Evolutionary conservation across 306 rosid species (phyloP), one percentile per base, ranked within the genome.

Genomic region (Aeschynomene evenia): DNA sequence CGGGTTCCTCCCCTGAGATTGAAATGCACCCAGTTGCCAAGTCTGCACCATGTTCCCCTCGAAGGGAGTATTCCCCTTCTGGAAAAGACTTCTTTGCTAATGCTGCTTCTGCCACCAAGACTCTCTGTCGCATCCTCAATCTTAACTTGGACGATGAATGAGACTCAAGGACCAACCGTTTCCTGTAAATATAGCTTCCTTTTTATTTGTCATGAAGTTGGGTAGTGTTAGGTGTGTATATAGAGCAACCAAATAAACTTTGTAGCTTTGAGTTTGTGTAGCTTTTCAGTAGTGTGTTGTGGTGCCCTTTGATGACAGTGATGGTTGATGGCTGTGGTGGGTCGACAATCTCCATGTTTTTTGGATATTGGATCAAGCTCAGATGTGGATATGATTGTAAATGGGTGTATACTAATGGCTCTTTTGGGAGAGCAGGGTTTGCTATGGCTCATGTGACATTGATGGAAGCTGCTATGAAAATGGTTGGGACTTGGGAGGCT

Each of bases 101-200:
- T 39, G 85, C 69, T 73, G 92, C 85, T 69, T 84, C 85, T 0
- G 92, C 92, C 60, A 89, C 96, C 2, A 81, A 65, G 80, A 79
- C 81, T 3, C 43, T 89, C 37, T 64, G 91, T 76, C 92, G 92
- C 84, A 86, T 89, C 52, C 92, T 89, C 55, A 89, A 89, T 73
- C 90, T 89, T 28, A 79, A 84, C 63, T 58, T 84, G 23, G 81
- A 78, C 7, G 77, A 80, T 45, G 88, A 80, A 20, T 80, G 91
- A 86, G 6, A 39, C 57, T 39, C 45, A 2, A 39, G 82, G 84
- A 80, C 80, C 71, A 1, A 1, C 16, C 34, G 79, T 70, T 79
- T 81, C 74, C 75, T 71, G 92, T 86, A 83, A 64, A 86, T 86
- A 86, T 86, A 84, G 52, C 67, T 51, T 9, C 22, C 23, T 72